Conservation (phyloP, 805 yeast genomes). For the Candida ficus region DNA sequence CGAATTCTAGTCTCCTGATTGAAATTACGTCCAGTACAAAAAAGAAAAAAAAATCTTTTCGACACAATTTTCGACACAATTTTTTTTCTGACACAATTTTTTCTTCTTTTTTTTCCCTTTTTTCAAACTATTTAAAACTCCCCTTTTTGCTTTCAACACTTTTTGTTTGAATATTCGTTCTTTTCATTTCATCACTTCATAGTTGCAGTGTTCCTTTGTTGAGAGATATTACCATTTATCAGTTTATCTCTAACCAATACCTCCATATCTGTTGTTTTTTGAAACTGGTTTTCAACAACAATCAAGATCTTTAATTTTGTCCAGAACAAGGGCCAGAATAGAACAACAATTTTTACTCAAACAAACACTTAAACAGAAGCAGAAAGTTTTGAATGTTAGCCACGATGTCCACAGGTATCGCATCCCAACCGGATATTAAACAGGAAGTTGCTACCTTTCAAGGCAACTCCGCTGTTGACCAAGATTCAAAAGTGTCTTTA, state of each 20-base stretch:
- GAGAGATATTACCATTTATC: too few relatives aligned
- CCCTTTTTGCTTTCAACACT: too few relatives aligned
- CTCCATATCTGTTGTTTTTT: neutral
- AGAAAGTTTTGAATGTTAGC: neutral
- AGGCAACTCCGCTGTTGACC: neutral
- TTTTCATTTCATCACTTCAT: neutral
- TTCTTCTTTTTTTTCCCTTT: neutral
- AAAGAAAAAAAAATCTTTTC: conserved; percentile 5
- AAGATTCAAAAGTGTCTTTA: conserved; percentile 7
- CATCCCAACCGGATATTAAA: neutral
- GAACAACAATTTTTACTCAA: neutral
- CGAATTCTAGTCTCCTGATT: too few relatives aligned
- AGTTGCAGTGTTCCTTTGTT: too few relatives aligned
- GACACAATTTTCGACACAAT: conserved; percentile 14
- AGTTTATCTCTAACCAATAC: neutral
- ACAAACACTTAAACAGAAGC: neutral
- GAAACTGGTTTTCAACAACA: neutral
- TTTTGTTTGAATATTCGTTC: neutral
- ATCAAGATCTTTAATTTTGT: neutral
- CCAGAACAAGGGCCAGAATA: neutral
- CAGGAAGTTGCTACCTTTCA: neutral
- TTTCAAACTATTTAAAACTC: neutral
- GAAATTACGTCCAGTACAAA: conserved; percentile 4
- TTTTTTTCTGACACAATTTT: conserved; percentile 1
- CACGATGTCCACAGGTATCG: neutral